phyloP scores from a whole-genome alignment of 805 yeast genomes.

The Kluyveromyces nonfermentans region DNA sequence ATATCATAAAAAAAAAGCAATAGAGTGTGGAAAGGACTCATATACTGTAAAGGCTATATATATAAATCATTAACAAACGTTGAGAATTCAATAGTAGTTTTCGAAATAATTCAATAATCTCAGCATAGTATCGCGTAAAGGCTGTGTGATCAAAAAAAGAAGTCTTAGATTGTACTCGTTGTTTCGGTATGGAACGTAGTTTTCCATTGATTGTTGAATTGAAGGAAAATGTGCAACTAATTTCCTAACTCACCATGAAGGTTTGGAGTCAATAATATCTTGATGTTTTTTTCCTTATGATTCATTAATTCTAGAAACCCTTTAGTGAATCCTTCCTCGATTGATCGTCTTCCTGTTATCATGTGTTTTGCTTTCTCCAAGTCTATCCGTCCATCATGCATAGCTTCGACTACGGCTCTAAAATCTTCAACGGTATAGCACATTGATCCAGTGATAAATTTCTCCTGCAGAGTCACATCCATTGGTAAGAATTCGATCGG shows the following conservation, averaged over 20 bases:
- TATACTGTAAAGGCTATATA: no score
- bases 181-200: no score
- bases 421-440: constrained; percentile 51
- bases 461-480: constrained; percentile 48
- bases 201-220: no score
- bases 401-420: constrained; percentile 43
- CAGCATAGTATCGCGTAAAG: neutral
- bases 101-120: neutral
- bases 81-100: no score
- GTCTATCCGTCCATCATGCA: constrained; percentile 38
- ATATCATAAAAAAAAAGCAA: neutral
- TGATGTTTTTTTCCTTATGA: constrained; percentile 47
- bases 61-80: no score
- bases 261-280: constrained; percentile 44
- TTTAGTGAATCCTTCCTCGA: constrained; percentile 43
- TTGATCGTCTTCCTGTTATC: constrained; percentile 44
- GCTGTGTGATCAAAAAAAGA: no score
- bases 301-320: constrained; percentile 44
- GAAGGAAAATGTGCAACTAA: neutral
- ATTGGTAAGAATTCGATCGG: constrained; percentile 44
- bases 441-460: constrained; percentile 49
- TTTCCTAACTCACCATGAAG: constrained; percentile 28
- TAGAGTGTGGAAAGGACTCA: no score
- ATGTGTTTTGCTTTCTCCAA: constrained; percentile 36
- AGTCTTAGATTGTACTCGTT: no score